These are phyloP conservation scores for Diaporthe amygdali DNA, from an alignment of 2,329 filamentous ascomycete species.

Conservation along the genomic window DNA sequence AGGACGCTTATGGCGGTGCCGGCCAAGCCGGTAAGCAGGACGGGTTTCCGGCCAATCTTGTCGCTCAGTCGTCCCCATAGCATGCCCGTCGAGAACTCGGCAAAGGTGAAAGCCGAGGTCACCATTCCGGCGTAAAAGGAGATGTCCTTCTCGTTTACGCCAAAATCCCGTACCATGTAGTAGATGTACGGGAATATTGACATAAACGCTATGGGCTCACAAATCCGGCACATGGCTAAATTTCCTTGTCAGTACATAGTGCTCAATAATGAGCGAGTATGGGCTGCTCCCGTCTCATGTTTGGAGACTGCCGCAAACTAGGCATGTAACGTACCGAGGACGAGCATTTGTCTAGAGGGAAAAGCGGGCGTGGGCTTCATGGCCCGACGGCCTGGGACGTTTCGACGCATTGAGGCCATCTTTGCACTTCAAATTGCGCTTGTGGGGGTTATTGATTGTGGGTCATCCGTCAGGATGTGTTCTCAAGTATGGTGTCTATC, in stretches of 20 bases:
- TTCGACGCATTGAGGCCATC: conserved; percentile 22
- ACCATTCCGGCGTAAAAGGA: conserved; percentile 95
- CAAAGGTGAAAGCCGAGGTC: conserved; percentile 93
- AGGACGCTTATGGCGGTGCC: conserved; percentile 94
- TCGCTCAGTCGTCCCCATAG: conserved; percentile 95
- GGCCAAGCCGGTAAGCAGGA: conserved; percentile 85
- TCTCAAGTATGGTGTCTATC: conserved; percentile 4
- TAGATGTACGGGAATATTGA: conserved; percentile 99
- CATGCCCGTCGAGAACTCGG: conserved; percentile 90
- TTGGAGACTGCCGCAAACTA: neutral
- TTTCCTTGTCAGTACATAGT: conserved; percentile 6
- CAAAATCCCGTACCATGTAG: conserved; percentile 94
- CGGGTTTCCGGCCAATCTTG: conserved; percentile 88
- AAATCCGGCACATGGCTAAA: conserved; percentile 89
- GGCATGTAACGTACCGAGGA: conserved; percentile 49
- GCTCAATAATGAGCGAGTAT: neutral
- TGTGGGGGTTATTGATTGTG: conserved; percentile 6
- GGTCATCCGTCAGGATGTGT: conserved; percentile 18
- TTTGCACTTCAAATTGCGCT: conserved; percentile 9
- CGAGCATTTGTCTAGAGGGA: conserved; percentile 54
- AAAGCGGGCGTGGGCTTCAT: conserved; percentile 40
- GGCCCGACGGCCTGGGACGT: conserved; percentile 12
- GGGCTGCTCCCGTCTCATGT: neutral
- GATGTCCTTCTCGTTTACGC: conserved; percentile 83
- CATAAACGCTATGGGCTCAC: conserved; percentile 99